Percentiles rank a stretch among this genome's conserved stretches.
phyloP scores from a whole-genome alignment of 768 basidiomycete genomes.

The Kwoniella sp. region DNA sequence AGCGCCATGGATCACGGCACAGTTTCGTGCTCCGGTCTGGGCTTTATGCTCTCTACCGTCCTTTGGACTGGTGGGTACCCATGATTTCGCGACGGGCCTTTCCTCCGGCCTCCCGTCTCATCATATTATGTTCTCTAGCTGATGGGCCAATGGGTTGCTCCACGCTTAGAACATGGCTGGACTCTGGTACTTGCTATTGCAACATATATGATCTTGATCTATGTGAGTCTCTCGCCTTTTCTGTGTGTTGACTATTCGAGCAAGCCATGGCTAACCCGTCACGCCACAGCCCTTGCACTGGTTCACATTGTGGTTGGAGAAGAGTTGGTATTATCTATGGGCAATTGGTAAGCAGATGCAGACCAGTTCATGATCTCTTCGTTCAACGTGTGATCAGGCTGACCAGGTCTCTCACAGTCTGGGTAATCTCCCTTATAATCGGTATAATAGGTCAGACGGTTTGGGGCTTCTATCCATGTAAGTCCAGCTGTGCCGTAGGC shows the following conservation, averaged over 20 bases:
- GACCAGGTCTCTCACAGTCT: too few species aligned
- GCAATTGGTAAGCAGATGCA: slow-evolving; percentile 28
- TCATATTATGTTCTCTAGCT: too few species aligned
- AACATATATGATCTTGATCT: slow-evolving; percentile 56
- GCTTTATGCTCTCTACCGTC: slow-evolving; percentile 41
- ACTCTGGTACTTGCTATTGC: slow-evolving; percentile 53
- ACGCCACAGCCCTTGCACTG: slow-evolving; percentile 46
- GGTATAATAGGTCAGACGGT: slow-evolving; percentile 44
- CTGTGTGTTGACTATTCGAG: too few species aligned
- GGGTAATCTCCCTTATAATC: slow-evolving; percentile 38
- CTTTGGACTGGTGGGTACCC: slow-evolving; percentile 47
- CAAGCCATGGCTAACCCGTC: not conserved
- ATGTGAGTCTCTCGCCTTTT: slow-evolving; percentile 52
- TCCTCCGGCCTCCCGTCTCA: too few species aligned
- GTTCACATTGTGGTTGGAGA: slow-evolving; percentile 49
- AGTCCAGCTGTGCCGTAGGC: too few species aligned
- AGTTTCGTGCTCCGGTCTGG: slow-evolving; percentile 46
- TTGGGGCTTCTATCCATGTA: slow-evolving; percentile 46
- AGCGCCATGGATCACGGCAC: slow-evolving; percentile 30
- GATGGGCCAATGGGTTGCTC: too few species aligned
- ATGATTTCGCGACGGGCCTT: too few species aligned
- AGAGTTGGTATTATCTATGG: slow-evolving; percentile 48
- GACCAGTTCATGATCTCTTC: not conserved
- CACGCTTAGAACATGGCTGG: slow-evolving; percentile 55
- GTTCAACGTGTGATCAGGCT: not conserved